A percentile compares a stretch with the other conserved stretches of the same genome.
phyloP scores from a whole-genome alignment of 129 eudicot genomes.

The Mikania micrantha region DNA sequence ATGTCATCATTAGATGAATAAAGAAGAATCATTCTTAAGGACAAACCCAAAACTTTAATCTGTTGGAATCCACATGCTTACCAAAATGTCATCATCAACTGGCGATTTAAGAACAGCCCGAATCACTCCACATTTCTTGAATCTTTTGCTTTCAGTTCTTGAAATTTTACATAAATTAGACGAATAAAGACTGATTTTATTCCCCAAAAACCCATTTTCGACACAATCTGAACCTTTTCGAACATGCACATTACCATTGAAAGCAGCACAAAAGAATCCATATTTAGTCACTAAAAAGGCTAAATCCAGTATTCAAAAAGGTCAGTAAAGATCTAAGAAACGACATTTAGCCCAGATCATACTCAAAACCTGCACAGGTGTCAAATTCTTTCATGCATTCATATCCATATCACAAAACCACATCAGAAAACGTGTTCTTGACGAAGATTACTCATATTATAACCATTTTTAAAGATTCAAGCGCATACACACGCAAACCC shows the following conservation, averaged over 20 bases:
- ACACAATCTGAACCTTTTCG: constrained; percentile 9
- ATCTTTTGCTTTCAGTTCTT: constrained; percentile 27
- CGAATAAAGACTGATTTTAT: constrained; percentile 29
- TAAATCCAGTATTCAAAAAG: constrained; percentile 22
- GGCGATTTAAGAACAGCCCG: constrained; percentile 66
- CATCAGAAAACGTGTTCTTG: not conserved
- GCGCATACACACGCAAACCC: not conserved
- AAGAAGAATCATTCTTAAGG: not conserved
- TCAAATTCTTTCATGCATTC: not conserved
- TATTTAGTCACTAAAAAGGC: constrained; percentile 16
- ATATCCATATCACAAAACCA: not conserved
- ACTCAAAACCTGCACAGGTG: constrained; percentile 5
- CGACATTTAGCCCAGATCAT: constrained; percentile 10
- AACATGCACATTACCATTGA: constrained; percentile 34
- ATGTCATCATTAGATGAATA: no score
- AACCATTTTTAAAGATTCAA: no score
- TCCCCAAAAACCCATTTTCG: constrained; percentile 47
- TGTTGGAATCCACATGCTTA: constrained; percentile 16
- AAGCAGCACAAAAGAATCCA: constrained; percentile 51
- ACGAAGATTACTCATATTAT: constrained; percentile 5
- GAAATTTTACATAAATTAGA: constrained; percentile 21
- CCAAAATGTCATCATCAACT: constrained; percentile 51
- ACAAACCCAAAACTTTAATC: constrained; percentile 2
- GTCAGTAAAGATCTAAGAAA: constrained; percentile 3
- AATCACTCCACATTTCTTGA: constrained; percentile 42